phyloP scores from a whole-genome alignment of 2,329 filamentous ascomycete genomes.

The Xylaria sp. region DNA sequence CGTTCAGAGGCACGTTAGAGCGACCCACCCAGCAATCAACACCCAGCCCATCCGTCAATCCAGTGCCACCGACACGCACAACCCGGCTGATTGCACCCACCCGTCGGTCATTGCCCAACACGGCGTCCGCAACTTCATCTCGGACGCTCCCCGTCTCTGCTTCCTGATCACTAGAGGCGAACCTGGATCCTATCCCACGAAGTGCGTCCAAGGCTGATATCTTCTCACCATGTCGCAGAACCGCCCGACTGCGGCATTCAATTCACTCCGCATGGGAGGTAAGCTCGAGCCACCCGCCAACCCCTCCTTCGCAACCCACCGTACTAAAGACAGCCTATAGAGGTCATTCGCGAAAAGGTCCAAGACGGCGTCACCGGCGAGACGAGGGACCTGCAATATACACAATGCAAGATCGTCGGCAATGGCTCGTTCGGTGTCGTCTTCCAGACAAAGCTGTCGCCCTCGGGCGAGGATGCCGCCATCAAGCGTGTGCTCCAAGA shows the following conservation, averaged over 20 bases:
- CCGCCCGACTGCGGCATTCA: constrained; percentile 82
- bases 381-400: constrained; percentile 96
- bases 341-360: constrained; percentile 98
- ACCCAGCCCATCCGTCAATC: constrained; percentile 34
- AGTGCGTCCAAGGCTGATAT: constrained; percentile 43
- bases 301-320: constrained; percentile 29
- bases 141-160: constrained; percentile 38
- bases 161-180: constrained; percentile 45
- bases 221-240: constrained; percentile 49
- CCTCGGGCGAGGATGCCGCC: constrained; percentile 96
- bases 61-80: constrained; percentile 35
- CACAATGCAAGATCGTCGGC: constrained; percentile 98
- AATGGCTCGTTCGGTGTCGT: constrained; percentile 99
- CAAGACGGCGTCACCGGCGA: constrained; percentile 98
- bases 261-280: constrained; percentile 95
- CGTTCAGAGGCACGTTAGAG: constrained; percentile 30
- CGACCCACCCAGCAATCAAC: constrained; percentile 30
- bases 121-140: constrained; percentile 44
- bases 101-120: constrained; percentile 46
- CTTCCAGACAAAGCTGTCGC: constrained; percentile 98
- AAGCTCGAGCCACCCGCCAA: constrained; percentile 57
- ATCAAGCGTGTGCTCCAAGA: constrained; percentile 99
- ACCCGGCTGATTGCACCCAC: constrained; percentile 33
- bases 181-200: constrained; percentile 37
- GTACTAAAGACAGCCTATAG: constrained; percentile 58